phyloP scores from a whole-genome alignment of 2,329 filamentous ascomycete genomes.

The Cladophialophora chaetospira region DNA sequence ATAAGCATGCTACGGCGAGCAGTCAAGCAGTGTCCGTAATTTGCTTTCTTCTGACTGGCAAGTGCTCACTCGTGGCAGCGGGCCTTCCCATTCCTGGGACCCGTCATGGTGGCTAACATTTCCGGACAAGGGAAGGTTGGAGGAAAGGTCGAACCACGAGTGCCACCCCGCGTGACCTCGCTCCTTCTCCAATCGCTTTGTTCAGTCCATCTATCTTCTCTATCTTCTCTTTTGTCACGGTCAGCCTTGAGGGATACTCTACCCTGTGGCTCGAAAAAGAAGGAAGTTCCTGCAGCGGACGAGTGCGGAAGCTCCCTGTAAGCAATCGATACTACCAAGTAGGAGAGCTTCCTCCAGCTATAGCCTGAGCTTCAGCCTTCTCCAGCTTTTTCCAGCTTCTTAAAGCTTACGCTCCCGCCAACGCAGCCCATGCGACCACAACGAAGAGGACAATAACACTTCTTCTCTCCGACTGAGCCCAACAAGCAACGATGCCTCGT shows the following conservation, averaged over 20 bases:
- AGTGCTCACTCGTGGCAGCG: background rate
- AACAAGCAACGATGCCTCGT: slow-evolving; percentile 13
- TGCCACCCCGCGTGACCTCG: background rate
- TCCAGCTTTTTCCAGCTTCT: background rate
- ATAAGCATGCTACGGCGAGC: background rate
- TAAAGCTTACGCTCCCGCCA: background rate
- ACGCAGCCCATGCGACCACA: background rate
- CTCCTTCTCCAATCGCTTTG: background rate
- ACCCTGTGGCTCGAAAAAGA: background rate
- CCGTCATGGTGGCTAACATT: background rate
- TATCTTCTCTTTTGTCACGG: slow-evolving; percentile 5
- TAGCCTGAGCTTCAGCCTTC: slow-evolving; percentile 1
- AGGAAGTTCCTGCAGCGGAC: slow-evolving; percentile 8
- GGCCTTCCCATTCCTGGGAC: background rate
- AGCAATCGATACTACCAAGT: background rate
- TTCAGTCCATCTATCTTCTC: slow-evolving; percentile 9
- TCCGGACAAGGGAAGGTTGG: background rate
- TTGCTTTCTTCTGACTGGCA: background rate
- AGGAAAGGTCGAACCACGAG: background rate
- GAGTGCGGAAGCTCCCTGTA: background rate
- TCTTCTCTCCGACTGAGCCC: background rate
- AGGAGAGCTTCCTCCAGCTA: slow-evolving; percentile 1
- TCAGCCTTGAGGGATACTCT: background rate
- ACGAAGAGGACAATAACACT: background rate
- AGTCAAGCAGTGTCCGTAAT: background rate